Conservation (phyloP, 805 yeast genomes). For the Zygosaccharomyces bisporus region DNA sequence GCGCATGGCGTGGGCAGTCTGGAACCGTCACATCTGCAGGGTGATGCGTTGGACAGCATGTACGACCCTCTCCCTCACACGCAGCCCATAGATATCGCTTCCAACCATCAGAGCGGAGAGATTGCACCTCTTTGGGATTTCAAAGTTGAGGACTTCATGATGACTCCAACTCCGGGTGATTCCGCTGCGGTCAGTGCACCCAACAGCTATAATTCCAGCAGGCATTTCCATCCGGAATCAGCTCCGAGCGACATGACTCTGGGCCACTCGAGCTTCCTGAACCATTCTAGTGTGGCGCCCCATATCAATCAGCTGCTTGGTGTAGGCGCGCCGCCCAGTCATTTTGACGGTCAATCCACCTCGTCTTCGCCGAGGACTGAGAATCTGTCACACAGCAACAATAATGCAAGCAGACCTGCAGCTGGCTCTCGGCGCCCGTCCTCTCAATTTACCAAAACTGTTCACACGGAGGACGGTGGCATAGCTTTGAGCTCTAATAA, state of each 20-base stretch:
- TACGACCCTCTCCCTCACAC: slow-evolving; percentile 5
- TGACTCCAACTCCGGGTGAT: slow-evolving; percentile 36
- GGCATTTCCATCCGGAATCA: slow-evolving; percentile 14
- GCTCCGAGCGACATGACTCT: slow-evolving; percentile 11
- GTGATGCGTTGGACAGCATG: slow-evolving; percentile 4
- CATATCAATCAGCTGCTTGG: slow-evolving; percentile 10
- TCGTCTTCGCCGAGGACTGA: slow-evolving; percentile 13
- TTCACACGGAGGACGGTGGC: slow-evolving; percentile 21
- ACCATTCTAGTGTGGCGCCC: slow-evolving; percentile 5
- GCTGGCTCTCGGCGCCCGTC: slow-evolving; percentile 16
- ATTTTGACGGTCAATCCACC: slow-evolving; percentile 9
- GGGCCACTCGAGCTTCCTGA: slow-evolving; percentile 2
- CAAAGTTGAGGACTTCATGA: slow-evolving; percentile 37
- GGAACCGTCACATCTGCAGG: background rate
- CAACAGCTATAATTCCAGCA: slow-evolving; percentile 32
- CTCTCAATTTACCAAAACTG: slow-evolving; percentile 13
- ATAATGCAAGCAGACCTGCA: slow-evolving; percentile 7
- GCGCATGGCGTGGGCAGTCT: slow-evolving; percentile 4
- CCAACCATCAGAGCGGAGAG: slow-evolving; percentile 37
- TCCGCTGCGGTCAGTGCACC: slow-evolving; percentile 39
- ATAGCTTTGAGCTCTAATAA: slow-evolving; percentile 19
- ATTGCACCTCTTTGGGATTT: slow-evolving; percentile 41
- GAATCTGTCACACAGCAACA: background rate
- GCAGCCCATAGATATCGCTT: slow-evolving; percentile 29
- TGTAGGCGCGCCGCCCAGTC: slow-evolving; percentile 4